phyloP scores from a whole-genome alignment of 306 rosid species.

The Rubus parviflorus region DNA sequence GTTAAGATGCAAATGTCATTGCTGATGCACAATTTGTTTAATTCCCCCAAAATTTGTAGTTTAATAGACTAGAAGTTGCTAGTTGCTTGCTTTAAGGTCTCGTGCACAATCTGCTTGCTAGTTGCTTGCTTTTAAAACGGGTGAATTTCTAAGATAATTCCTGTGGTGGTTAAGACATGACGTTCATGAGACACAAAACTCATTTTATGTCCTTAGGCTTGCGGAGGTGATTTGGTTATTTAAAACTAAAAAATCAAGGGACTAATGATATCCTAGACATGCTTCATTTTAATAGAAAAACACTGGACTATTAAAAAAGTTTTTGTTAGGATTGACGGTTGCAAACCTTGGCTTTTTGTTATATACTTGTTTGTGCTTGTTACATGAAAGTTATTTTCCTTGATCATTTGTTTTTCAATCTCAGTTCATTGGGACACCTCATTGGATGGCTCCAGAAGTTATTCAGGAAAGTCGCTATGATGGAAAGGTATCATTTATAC shows the following conservation, averaged over 20 bases:
- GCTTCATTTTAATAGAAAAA: not conserved
- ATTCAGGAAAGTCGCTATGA: conserved; percentile 99
- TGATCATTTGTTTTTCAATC: conserved; percentile 37
- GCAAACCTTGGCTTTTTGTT: conserved; percentile 11
- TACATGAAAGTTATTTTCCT: conserved; percentile 24
- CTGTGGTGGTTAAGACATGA: not conserved
- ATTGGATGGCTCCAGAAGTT: conserved; percentile 99
- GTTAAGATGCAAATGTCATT: not conserved
- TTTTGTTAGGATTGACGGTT: not conserved
- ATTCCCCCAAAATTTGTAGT: not conserved
- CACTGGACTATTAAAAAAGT: too few species aligned
- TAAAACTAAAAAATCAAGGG: not conserved
- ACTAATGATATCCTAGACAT: not conserved
- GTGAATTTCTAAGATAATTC: not conserved
- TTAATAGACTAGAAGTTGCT: not conserved
- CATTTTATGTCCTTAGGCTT: not conserved
- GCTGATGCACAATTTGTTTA: not conserved
- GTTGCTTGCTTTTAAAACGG: not conserved
- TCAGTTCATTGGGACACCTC: conserved; percentile 98
- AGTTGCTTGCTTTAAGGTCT: not conserved
- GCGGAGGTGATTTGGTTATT: not conserved
- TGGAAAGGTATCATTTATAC: conserved; percentile 68
- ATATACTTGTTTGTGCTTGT: conserved; percentile 15
- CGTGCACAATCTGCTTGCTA: not conserved
- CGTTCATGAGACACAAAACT: not conserved